Conservation (phyloP, 306 rosid genomes). For the Quillaja saponaria region DNA sequence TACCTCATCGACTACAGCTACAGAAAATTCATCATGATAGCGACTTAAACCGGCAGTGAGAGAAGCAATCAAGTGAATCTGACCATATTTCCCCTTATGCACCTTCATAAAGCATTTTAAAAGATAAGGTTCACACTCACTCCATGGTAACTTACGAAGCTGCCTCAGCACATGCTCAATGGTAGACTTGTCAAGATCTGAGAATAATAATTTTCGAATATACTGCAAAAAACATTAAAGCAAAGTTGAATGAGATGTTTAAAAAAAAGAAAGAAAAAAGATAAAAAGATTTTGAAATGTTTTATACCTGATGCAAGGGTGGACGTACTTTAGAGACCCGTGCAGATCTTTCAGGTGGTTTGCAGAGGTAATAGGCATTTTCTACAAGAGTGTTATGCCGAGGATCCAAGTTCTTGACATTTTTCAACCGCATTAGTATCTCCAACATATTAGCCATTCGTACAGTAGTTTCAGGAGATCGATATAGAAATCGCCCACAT, state of each 20-base stretch:
- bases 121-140: constrained; percentile 86
- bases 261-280: constrained; percentile 16
- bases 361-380: constrained; percentile 98
- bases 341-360: constrained; percentile 98
- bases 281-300: constrained; percentile 11
- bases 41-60: constrained; percentile 98
- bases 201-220: constrained; percentile 86
- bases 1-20: constrained; percentile 98
- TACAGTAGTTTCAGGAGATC: constrained; percentile 92
- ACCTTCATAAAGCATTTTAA: constrained; percentile 98
- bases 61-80: constrained; percentile 92
- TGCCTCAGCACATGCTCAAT: constrained; percentile 97
- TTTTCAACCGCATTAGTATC: constrained; percentile 96
- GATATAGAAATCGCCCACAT: constrained; percentile 95
- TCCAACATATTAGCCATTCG: constrained; percentile 98
- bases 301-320: constrained; percentile 89
- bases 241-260: constrained; percentile 16
- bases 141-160: constrained; percentile 96
- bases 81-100: constrained; percentile 96
- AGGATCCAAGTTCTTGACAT: constrained; percentile 99
- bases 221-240: constrained; percentile 57
- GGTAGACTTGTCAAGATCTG: constrained; percentile 94
- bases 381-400: constrained; percentile 97
- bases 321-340: constrained; percentile 94
- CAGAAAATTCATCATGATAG: constrained; percentile 92